Percentiles rank a stretch among this genome's conserved stretches.
Conservation (phyloP, 2,329 filamentous ascomycete species). For the Hortaea sp. region DNA sequence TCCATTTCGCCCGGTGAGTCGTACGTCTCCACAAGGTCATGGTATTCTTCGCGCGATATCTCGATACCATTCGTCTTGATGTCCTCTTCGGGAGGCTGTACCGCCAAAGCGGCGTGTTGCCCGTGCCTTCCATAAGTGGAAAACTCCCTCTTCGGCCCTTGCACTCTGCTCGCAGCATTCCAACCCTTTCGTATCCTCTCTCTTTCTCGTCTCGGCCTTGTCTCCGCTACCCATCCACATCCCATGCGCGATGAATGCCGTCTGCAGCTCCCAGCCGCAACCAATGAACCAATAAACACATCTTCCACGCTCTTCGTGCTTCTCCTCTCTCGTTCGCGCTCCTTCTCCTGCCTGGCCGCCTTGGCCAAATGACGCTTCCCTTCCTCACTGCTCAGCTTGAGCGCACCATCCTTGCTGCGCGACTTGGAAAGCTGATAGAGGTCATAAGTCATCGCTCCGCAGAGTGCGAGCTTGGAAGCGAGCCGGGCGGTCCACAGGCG, state of each 20-base stretch:
- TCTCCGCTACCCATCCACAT: conserved; percentile 5
- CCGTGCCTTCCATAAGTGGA: not conserved
- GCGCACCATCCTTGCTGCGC: conserved; percentile 7
- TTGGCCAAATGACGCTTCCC: conserved; percentile 1
- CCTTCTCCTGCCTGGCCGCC: not conserved
- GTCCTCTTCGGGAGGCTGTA: not conserved
- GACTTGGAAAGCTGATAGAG: conserved; percentile 9
- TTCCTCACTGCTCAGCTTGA: conserved; percentile 9
- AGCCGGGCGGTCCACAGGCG: conserved; percentile 9
- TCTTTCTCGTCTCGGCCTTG: conserved; percentile 5
- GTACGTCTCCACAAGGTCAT: conserved; percentile 41
- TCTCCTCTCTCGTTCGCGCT: conserved; percentile 8
- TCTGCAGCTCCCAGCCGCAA: conserved; percentile 42
- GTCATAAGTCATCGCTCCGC: conserved; percentile 26
- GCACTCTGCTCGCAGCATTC: no score
- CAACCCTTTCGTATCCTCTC: not conserved
- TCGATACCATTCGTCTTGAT: no score
- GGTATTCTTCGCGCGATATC: conserved; percentile 28
- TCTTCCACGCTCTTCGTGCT: conserved; percentile 38
- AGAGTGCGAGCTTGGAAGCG: conserved; percentile 7
- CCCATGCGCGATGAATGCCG: conserved; percentile 27
- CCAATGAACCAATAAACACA: conserved; percentile 44
- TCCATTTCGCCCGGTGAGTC: conserved; percentile 13
- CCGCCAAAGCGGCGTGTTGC: conserved; percentile 5
- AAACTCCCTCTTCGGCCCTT: not conserved